Evolutionary conservation across 306 rosid genomes (phyloP).

Genomic region (Pyrus pyrifolia): DNA sequence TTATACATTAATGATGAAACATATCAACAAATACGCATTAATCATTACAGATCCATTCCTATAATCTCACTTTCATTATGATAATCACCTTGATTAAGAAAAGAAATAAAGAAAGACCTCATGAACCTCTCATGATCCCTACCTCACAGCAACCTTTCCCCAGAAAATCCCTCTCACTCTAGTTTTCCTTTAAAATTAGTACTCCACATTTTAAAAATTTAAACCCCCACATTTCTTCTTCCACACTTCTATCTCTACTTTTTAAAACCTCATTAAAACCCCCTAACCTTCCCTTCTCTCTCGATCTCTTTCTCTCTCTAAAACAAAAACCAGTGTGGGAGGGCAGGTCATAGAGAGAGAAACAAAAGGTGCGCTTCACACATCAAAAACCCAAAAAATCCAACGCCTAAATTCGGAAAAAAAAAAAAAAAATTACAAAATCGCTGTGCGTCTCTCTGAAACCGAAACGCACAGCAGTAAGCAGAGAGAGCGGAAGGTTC

Average conservation of each 20-base stretch:
- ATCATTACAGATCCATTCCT: too few relatives aligned
- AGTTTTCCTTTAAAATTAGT: background rate
- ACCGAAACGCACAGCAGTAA: background rate
- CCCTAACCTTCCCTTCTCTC: background rate
- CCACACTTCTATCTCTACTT: slow-evolving; percentile 4
- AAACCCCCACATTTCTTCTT: background rate
- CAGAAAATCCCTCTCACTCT: background rate
- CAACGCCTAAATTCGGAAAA: background rate
- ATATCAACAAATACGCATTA: too few relatives aligned
- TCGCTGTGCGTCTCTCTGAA: slow-evolving; percentile 13
- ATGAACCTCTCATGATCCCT: background rate
- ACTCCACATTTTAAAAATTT: background rate
- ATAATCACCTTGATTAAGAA: background rate
- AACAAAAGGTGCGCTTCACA: background rate
- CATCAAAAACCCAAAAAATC: background rate
- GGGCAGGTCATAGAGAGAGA: background rate
- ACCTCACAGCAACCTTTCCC: background rate
- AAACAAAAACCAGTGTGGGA: background rate
- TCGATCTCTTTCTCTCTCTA: background rate
- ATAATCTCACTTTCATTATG: background rate
- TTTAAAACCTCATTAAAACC: slow-evolving; percentile 35
- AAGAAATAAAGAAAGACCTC: background rate
- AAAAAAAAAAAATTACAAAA: background rate
- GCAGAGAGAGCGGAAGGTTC: background rate
- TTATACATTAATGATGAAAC: too few relatives aligned